A percentile compares a stretch with the other conserved stretches of the same genome.
Conservation (phyloP, 345 rosid genomes). For the Salix koriyanagi region DNA sequence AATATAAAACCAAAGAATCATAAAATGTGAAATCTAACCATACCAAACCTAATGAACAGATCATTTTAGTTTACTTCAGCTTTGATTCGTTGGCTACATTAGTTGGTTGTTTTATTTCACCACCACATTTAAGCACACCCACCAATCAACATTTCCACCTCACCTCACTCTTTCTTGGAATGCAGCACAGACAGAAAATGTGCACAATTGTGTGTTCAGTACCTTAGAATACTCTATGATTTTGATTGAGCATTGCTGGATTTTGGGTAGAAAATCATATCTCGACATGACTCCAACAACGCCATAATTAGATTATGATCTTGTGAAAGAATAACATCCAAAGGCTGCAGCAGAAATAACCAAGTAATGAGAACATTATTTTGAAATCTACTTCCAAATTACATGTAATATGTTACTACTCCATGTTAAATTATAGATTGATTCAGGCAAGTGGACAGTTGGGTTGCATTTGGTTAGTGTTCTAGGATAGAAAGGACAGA, state of each 20-base stretch:
- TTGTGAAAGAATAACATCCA: conserved; percentile 89
- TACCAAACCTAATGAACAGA: no score
- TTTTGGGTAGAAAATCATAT: conserved; percentile 74
- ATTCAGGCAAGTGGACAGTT: no score
- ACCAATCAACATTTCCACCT: neutral
- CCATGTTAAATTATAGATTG: no score
- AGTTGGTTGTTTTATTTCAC: no score
- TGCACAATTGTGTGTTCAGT: neutral
- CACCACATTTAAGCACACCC: neutral
- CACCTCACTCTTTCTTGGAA: neutral
- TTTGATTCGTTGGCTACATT: no score
- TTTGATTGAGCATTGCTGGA: conserved; percentile 79
- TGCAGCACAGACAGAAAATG: neutral
- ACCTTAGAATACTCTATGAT: conserved; percentile 89
- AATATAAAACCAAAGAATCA: no score
- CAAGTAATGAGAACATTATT: conserved; percentile 3
- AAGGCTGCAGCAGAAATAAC: conserved; percentile 53
- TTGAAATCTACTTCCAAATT: no score
- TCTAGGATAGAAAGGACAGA: no score
- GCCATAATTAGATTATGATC: conserved; percentile 81
- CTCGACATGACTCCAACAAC: conserved; percentile 86
- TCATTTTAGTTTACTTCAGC: no score
- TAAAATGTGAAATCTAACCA: no score
- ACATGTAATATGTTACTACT: no score
- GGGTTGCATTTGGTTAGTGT: no score